Base-by-base conservation (phyloP, 495 filamentous ascomycete species). In the Podospora fimiseda region DNA sequence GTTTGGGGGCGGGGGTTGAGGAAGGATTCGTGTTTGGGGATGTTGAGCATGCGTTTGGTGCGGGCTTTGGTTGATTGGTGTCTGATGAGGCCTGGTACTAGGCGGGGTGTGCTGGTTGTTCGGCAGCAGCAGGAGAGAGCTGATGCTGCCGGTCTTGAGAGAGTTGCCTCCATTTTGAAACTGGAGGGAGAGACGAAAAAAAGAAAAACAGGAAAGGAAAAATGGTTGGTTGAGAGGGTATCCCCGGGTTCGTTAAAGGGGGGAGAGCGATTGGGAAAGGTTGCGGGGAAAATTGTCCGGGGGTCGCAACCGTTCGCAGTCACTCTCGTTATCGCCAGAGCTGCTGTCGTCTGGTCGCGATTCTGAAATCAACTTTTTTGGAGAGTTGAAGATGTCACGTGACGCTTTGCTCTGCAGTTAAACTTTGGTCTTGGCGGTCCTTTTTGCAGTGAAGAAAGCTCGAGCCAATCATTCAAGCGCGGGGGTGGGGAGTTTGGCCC, bases 11-110 rank as follows among this genome's bases (percentile, higher is more conserved):
- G 62, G 30, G 69, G 57, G 9, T 78, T 63, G 48, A 79, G 73
- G 71, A 89, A 92, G 49, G 86, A 85, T 9, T 80, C 74, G 69
- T 90, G 84, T 21, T 85, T 85, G 50, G 84, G 81, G 59, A 90
- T 76, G 55, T 81, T 81, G 55, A 91, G 80, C 11, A 82, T 78
- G 70, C 84, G 82, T 67, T 82, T 85, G 40, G 82, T 85, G 27
- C 89, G 85, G 39, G 81, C 73, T 38, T 82, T 78, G 33, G 85
- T 80, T 50, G 86, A 88, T 68, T 89, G 80, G 60, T 84, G 76
- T 40, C 87, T 80, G n/a, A n/a, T n/a, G 36, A 55, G 41, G 37
- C 78, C 58, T 80, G 73, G 52, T 76, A 73, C 52, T 61, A 64
- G 37, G 70, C 64, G 59, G 69, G 66, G 46, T 70, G 78, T 39